phyloP scores from a whole-genome alignment of 345 rosid genomes.

The Euclidium syriacum region DNA sequence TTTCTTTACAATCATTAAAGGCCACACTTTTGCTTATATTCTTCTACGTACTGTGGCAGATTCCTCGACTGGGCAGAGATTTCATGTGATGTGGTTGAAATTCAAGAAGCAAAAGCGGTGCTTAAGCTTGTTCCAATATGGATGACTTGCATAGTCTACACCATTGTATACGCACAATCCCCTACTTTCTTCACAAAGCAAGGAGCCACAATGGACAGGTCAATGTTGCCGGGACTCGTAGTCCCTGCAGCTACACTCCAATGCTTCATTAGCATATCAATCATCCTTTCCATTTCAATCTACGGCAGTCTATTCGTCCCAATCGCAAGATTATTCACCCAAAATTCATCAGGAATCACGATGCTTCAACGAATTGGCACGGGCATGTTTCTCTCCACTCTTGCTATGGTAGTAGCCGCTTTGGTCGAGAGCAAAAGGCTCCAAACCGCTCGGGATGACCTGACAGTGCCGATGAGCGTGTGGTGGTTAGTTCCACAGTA shows the following conservation, averaged over 20 bases:
- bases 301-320: constrained; percentile 48
- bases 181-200: constrained; percentile 54
- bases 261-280: constrained; percentile 31
- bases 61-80: constrained; percentile 44
- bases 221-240: constrained; percentile 30
- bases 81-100: constrained; percentile 31
- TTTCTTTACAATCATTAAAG: background rate
- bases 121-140: constrained; percentile 46
- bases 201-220: constrained; percentile 51
- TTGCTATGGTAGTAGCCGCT: constrained; percentile 28
- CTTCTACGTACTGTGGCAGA: too few relatives aligned
- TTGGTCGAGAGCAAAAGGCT: constrained; percentile 33
- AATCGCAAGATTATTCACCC: constrained; percentile 18
- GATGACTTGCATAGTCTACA: constrained; percentile 40
- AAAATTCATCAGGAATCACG: constrained; percentile 27
- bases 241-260: constrained; percentile 54
- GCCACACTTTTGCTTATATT: too few relatives aligned
- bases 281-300: constrained; percentile 37
- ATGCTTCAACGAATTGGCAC: constrained; percentile 33
- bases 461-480: constrained; percentile 17
- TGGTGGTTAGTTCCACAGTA: constrained; percentile 36
- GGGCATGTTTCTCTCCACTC: constrained; percentile 20
- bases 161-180: constrained; percentile 42
- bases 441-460: constrained; percentile 8
- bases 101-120: constrained; percentile 46